phyloP scores from a whole-genome alignment of 495 filamentous ascomycete genomes.

The Hypoxylon fuscum region DNA sequence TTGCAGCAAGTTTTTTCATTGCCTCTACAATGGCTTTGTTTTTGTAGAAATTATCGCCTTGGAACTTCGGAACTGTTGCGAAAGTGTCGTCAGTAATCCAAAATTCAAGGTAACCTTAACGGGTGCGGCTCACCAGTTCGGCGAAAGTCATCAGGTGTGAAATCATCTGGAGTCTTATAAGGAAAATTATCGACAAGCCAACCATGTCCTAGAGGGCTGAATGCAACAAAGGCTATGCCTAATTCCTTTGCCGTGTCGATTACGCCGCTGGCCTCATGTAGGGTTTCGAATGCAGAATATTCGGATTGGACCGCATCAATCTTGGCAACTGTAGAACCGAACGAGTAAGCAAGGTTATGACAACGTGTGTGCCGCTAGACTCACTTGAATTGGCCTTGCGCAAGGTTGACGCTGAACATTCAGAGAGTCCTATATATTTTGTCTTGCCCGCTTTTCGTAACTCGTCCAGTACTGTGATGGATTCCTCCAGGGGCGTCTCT shows the following conservation, averaged over 20 bases:
- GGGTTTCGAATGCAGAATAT: constrained; percentile 61
- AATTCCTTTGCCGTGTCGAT: constrained; percentile 54
- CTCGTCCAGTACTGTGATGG: constrained; percentile 56
- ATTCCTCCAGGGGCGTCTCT: constrained; percentile 61
- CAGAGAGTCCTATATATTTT: constrained; percentile 58
- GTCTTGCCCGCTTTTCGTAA: constrained; percentile 58
- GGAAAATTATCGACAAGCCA: constrained; percentile 57
- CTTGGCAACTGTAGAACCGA: constrained; percentile 52
- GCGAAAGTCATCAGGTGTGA: constrained; percentile 56
- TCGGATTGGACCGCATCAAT: constrained; percentile 63
- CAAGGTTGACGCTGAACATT: constrained; percentile 51
- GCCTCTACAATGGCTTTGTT: constrained; percentile 56
- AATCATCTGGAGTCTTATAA: constrained; percentile 56
- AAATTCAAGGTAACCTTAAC: not conserved
- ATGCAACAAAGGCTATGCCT: constrained; percentile 55
- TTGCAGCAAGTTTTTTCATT: constrained; percentile 52
- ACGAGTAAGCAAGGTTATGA: not conserved
- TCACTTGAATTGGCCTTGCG: constrained; percentile 57
- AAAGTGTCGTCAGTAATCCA: not conserved
- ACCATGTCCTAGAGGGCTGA: constrained; percentile 57
- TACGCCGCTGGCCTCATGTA: constrained; percentile 51
- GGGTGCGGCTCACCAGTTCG: constrained; percentile 41
- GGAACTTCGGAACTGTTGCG: constrained; percentile 55
- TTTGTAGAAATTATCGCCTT: constrained; percentile 62
- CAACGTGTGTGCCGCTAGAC: not conserved